These are phyloP conservation scores for Solanum piurae DNA, from an alignment of 257 asterid genomes.

Conservation along the genomic window DNA sequence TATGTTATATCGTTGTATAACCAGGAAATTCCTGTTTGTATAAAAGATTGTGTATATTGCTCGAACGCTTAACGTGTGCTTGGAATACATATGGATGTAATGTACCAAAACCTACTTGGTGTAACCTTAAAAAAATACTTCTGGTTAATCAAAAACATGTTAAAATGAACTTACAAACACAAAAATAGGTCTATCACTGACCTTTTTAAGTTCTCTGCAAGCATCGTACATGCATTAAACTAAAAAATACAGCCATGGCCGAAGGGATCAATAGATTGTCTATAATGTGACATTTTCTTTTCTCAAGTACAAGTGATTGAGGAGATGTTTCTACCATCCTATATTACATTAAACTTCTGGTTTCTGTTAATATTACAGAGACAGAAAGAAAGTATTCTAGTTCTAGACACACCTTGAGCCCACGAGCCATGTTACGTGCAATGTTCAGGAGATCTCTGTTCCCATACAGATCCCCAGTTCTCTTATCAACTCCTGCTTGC, in stretches of 20 bases:
- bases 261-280: neutral
- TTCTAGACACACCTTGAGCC: conserved; percentile 56
- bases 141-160: neutral
- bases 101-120: neutral
- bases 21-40: neutral
- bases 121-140: neutral
- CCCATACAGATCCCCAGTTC: conserved; percentile 97
- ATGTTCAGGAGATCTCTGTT: conserved; percentile 80
- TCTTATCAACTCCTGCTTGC: conserved; percentile 93
- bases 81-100: neutral
- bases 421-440: conserved; percentile 97
- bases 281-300: neutral
- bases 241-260: neutral
- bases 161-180: neutral
- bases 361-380: neutral
- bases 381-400: neutral
- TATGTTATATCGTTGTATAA: neutral
- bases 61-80: neutral
- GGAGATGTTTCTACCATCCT: neutral
- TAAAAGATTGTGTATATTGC: neutral
- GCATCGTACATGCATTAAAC: neutral
- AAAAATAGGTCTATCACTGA: neutral
- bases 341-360: neutral
- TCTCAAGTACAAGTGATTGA: neutral
- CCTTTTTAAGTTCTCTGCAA: neutral